A percentile compares a stretch with the other conserved stretches of the same genome.
phyloP scores from a whole-genome alignment of 352 stramenopile species.

The Phytopythium kandeliae region DNA sequence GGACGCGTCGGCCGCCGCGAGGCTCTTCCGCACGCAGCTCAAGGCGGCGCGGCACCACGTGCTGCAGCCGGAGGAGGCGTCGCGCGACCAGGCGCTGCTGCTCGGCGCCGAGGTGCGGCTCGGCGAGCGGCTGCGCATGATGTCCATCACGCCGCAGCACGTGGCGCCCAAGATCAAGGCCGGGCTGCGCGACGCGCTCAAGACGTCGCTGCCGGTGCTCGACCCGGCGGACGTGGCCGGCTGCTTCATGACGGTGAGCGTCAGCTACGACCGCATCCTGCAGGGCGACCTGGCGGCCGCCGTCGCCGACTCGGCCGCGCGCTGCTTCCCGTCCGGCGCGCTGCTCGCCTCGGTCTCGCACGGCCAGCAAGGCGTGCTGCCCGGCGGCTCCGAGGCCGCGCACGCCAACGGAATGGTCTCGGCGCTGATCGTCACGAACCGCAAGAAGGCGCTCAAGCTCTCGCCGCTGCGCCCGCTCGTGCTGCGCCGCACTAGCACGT shows the following conservation, averaged over 20 bases:
- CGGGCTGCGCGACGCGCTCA: slow-evolving; percentile 51
- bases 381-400: slow-evolving; percentile 40
- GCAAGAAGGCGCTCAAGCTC: slow-evolving; percentile 65
- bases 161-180: slow-evolving; percentile 41
- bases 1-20: slow-evolving; percentile 17
- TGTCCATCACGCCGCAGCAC: slow-evolving; percentile 55
- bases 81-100: slow-evolving; percentile 40
- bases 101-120: slow-evolving; percentile 48
- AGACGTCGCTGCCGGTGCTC: slow-evolving; percentile 45
- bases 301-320: slow-evolving; percentile 44
- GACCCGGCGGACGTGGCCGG: slow-evolving; percentile 57
- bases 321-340: slow-evolving; percentile 45
- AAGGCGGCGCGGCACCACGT: slow-evolving; percentile 59
- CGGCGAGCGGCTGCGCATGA: slow-evolving; percentile 69
- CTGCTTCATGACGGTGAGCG: slow-evolving; percentile 56
- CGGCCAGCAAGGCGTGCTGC: slow-evolving; percentile 68
- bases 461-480: slow-evolving; percentile 41
- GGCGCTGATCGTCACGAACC: slow-evolving; percentile 72
- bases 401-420: slow-evolving; percentile 81
- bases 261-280: slow-evolving; percentile 68
- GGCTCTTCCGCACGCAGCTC: slow-evolving; percentile 20
- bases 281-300: slow-evolving; percentile 46
- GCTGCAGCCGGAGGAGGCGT: slow-evolving; percentile 59
- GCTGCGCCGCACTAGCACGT: slow-evolving; percentile 49
- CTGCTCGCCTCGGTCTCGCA: slow-evolving; percentile 57